Conservation (phyloP, 345 rosid genomes). For the Ceriops decandra region DNA sequence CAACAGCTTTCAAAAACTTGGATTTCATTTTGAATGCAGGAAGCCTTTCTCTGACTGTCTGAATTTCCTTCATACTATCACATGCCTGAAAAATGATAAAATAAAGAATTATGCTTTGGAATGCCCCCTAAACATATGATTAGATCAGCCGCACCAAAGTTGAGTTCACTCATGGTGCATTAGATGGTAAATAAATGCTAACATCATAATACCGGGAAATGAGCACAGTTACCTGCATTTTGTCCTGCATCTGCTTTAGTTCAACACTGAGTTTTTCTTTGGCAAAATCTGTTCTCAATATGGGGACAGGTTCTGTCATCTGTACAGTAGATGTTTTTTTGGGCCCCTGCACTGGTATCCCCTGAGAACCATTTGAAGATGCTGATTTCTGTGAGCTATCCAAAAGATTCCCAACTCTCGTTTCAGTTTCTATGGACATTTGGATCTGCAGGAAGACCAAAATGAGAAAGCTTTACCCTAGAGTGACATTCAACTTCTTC, state of each 20-base stretch:
- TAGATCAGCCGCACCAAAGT: constrained; percentile 1
- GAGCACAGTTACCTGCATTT: constrained; percentile 43
- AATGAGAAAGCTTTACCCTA: background rate
- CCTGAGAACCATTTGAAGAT: constrained; percentile 36
- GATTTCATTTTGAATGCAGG: constrained; percentile 82
- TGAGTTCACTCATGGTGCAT: background rate
- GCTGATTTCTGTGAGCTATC: constrained; percentile 42
- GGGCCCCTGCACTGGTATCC: constrained; percentile 33
- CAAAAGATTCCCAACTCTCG: constrained; percentile 75
- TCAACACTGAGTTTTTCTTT: constrained; percentile 59
- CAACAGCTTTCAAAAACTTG: constrained; percentile 72
- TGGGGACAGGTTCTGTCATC: constrained; percentile 35
- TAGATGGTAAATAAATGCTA: constrained; percentile 3
- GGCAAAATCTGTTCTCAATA: constrained; percentile 28
- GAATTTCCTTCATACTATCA: constrained; percentile 51
- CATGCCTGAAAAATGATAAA: constrained; percentile 43
- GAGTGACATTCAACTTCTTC: constrained; percentile 7
- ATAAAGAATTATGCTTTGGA: constrained; percentile 1
- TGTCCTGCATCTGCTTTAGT: constrained; percentile 76
- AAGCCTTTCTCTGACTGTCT: constrained; percentile 72
- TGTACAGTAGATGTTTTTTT: constrained; percentile 30
- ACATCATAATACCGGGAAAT: background rate
- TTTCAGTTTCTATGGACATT: constrained; percentile 85
- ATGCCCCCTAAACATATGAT: background rate
- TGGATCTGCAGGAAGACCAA: constrained; percentile 51